Evolutionary conservation across 805 yeast species (phyloP).

Genomic region (Cyberlindnera galapagoensis): DNA sequence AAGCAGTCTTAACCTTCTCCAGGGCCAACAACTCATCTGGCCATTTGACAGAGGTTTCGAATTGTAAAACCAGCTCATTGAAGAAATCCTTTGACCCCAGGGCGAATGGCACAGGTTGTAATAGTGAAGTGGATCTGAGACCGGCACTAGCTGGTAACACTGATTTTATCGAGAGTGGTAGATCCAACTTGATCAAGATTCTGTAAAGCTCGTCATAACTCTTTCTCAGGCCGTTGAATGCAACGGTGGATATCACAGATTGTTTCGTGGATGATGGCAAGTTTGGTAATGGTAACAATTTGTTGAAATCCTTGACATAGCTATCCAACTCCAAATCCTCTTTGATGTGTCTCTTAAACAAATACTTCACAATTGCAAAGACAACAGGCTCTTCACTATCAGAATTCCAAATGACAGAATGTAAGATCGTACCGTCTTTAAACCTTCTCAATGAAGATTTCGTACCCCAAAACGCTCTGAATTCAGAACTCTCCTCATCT

Average conservation of each 20-base stretch:
- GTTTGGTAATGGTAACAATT: constrained; percentile 52
- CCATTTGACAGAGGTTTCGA: constrained; percentile 90
- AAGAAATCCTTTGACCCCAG: constrained; percentile 68
- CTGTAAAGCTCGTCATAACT: constrained; percentile 58
- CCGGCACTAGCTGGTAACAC: constrained; percentile 70
- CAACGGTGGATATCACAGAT: constrained; percentile 36
- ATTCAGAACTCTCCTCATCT: constrained; percentile 48
- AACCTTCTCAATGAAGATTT: constrained; percentile 83
- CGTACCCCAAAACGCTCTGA: constrained; percentile 85
- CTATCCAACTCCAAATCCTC: constrained; percentile 27
- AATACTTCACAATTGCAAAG: constrained; percentile 55
- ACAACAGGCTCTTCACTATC: constrained; percentile 55
- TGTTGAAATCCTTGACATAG: constrained; percentile 40
- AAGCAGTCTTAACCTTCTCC: constrained; percentile 88
- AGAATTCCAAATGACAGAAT: constrained; percentile 82
- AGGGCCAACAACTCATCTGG: constrained; percentile 84
- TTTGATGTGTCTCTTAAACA: constrained; percentile 57
- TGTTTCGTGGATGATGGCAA: constrained; percentile 51
- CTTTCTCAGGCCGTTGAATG: constrained; percentile 37
- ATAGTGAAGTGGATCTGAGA: constrained; percentile 67
- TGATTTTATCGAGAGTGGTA: constrained; percentile 70
- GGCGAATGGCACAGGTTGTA: constrained; percentile 81
- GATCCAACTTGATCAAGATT: constrained; percentile 37
- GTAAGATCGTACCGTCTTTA: constrained; percentile 85
- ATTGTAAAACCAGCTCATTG: constrained; percentile 76